A percentile compares a stretch with the other conserved stretches of the same genome.
Conservation (phyloP, 23 red algal genomes). For the Gracilaria vermiculophylla region DNA sequence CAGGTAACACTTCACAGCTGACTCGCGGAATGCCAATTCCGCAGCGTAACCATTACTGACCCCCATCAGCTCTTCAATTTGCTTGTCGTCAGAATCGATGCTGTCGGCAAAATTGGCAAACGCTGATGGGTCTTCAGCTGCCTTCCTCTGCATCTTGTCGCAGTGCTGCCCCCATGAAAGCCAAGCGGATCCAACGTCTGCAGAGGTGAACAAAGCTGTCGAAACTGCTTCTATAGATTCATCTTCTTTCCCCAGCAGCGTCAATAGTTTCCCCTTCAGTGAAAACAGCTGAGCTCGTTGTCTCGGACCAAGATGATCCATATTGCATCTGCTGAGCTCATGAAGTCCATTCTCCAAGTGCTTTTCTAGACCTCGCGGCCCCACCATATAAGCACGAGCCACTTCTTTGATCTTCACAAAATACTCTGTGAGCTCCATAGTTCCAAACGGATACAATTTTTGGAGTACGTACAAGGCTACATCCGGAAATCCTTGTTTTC, state of each 20-base stretch:
- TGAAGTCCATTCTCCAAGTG: constrained; percentile 73
- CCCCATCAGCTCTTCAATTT: constrained; percentile 11
- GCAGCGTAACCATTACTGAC: background rate
- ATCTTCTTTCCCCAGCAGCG: constrained; percentile 39
- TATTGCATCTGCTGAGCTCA: constrained; percentile 75
- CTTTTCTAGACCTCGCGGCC: constrained; percentile 46
- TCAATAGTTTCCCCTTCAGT: constrained; percentile 77
- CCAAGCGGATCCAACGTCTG: constrained; percentile 83
- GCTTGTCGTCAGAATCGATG: background rate
- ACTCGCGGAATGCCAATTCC: constrained; percentile 68
- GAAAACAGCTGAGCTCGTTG: constrained; percentile 92
- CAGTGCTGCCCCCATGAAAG: constrained; percentile 89
- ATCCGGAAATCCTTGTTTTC: constrained; percentile 92
- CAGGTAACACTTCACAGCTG: constrained; percentile 87
- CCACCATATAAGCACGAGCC: constrained; percentile 71
- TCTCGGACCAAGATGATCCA: constrained; percentile 77
- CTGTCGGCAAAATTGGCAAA: background rate
- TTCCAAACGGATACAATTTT: constrained; percentile 87
- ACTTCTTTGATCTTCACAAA: constrained; percentile 98
- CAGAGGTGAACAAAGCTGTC: constrained; percentile 52
- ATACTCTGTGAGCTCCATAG: constrained; percentile 89
- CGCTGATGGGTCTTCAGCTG: constrained; percentile 5
- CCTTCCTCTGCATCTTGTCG: constrained; percentile 44
- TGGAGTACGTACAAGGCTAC: constrained; percentile 80
- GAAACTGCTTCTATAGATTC: constrained; percentile 75